These are phyloP conservation scores for Aureobasidium sp. DNA, from an alignment of 2,329 filamentous ascomycete species.

Conservation along the genomic window DNA sequence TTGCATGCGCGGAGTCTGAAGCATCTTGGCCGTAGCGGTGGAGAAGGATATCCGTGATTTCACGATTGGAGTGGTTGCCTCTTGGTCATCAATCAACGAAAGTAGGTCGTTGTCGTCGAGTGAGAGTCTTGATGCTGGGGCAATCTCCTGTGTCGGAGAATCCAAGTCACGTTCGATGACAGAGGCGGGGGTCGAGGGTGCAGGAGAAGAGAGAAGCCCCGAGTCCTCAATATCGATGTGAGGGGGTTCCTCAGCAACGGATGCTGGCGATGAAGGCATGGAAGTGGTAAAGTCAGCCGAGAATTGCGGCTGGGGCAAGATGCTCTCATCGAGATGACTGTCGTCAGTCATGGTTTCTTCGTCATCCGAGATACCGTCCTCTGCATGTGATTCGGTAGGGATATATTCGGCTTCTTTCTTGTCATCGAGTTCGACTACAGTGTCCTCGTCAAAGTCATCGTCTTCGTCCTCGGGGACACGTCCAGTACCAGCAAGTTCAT, in stretches of 20 bases:
- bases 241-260: not conserved
- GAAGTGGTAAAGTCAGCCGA: conserved; percentile 7
- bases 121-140: not conserved
- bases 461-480: not conserved
- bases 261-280: conserved; percentile 4
- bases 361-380: conserved; percentile 15
- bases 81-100: not conserved
- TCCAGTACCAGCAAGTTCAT: conserved; percentile 1
- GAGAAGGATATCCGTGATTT: conserved; percentile 5
- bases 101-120: conserved; percentile 5
- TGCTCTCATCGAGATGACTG: conserved; percentile 9
- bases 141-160: not conserved
- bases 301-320: conserved; percentile 11
- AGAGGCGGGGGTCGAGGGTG: conserved; percentile 6
- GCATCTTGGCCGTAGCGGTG: conserved; percentile 7
- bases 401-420: conserved; percentile 13
- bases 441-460: conserved; percentile 18
- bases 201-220: conserved; percentile 12
- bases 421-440: not conserved
- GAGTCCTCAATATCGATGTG: not conserved
- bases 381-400: not conserved
- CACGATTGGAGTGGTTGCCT: not conserved
- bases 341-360: not conserved
- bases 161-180: not conserved
- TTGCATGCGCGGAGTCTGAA: conserved; percentile 18